Percentiles rank a stretch among this genome's conserved stretches.
These are phyloP conservation scores for Erodium moschatum DNA, from an alignment of 441 rosid species.

Conservation along the genomic window DNA sequence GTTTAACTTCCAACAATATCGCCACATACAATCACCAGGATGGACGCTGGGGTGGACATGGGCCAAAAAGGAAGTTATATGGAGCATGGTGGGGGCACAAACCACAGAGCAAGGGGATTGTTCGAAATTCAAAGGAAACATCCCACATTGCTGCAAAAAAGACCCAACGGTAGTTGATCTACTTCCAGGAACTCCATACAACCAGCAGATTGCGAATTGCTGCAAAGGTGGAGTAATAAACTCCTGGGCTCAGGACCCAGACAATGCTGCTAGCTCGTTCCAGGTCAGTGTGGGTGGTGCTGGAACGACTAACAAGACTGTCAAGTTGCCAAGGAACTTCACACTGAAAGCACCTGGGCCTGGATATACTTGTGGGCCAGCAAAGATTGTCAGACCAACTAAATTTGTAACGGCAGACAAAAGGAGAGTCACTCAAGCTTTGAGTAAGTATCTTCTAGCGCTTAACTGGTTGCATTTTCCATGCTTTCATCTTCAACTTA, in stretches of 20 bases:
- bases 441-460: slow-evolving; percentile 14
- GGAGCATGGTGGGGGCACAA: slow-evolving; percentile 51
- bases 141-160: slow-evolving; percentile 57
- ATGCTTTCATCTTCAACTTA: too few relatives aligned
- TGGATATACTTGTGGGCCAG: slow-evolving; percentile 84
- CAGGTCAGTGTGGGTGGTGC: slow-evolving; percentile 63
- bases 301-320: slow-evolving; percentile 66
- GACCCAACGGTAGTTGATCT: slow-evolving; percentile 30
- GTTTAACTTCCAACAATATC: slow-evolving; percentile 53
- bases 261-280: slow-evolving; percentile 48
- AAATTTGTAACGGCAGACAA: slow-evolving; percentile 48
- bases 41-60: slow-evolving; percentile 69
- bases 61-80: slow-evolving; percentile 63
- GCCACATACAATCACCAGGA: slow-evolving; percentile 58
- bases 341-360: slow-evolving; percentile 74
- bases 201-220: slow-evolving; percentile 53
- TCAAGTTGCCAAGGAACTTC: slow-evolving; percentile 78
- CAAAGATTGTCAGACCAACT: slow-evolving; percentile 58
- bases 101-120: slow-evolving; percentile 58
- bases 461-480: too few relatives aligned
- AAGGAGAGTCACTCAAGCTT: slow-evolving; percentile 60
- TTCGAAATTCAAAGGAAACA: slow-evolving; percentile 49
- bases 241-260: slow-evolving; percentile 42
- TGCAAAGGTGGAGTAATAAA: slow-evolving; percentile 52
- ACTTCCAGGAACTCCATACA: slow-evolving; percentile 51